Base-by-base conservation (phyloP, 1,139 yeast species). In the Nakaseomyces sp. region DNA sequence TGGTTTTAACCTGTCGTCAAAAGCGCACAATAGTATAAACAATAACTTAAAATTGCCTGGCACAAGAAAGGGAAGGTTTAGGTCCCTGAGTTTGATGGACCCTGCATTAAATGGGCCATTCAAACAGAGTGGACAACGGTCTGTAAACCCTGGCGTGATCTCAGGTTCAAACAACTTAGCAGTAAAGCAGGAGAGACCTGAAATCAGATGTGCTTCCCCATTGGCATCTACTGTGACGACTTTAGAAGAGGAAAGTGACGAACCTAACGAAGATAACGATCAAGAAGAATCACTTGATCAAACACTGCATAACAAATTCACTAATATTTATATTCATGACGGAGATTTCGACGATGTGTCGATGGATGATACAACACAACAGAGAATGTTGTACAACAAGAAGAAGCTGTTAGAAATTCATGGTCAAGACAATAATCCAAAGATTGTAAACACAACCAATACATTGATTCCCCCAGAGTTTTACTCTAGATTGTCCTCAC, bases 391-490 rank as follows among this genome's bases (percentile, higher is more conserved):
- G 18, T 22, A 35, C 28, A 35, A 35, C 13, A 35, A 35, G 38
- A 35, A 35, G 28, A 35, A 35, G 5, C 18, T 35, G 5, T 10
- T 35, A 28, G 18, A 35, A 20, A 35, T 35, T 20, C 38, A 35
- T 20, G 38, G 38, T 18, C 28, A 19, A 17, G 41, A 33, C 37
- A 35, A 30, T 28, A 42, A 22, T 16, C 33, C 44, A 10, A 39
- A 24, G 35, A 30, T 37, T 24, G 18, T 13, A 26, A 37, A 25
- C 19, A 16, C 31, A 9, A 5, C 39, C 31, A 52, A 50, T 26
- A 58, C 64, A 1, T 45, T 60, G 40, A 61, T 61, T 15, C 65
- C 65, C 4, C 65, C 65, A 0, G 64, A 59, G 39, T 60, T 61
- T 47, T 60, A 58, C 40, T 60, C 64, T 2, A 53, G 62, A 40